Base-by-base conservation (phyloP, 2,329 filamentous ascomycete genomes). In the Emergomyces orientalis region DNA sequence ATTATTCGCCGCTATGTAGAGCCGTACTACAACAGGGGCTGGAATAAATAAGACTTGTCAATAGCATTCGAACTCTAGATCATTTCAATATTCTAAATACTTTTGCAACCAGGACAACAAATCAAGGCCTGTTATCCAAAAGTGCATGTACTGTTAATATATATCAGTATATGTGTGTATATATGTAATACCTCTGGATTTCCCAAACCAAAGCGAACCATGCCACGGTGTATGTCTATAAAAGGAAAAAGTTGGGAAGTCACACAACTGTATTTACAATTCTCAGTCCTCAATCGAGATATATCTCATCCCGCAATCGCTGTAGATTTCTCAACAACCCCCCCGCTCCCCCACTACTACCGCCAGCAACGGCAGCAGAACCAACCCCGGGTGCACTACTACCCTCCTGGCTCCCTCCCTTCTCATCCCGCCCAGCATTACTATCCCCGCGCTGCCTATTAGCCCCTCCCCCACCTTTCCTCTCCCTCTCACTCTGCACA, bases 301-400 rank as follows among this genome's bases (percentile, higher is more conserved):
- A 82, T 54, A 83, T 80, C 65, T 82, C 81, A 63, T 82, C 80
- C 59, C 80, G 78, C 67, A 84, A 71, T 59, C 81, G 79, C 64
- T 81, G 77, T 62, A 84, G 67, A 66, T 81, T 82, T 65, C 78
- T 76, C 67, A 84, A 78, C 65, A 84, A 77, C 1, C 81, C 82
- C 66, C 79, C 79, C 3, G 75, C 78, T 39, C 27, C 49, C n/a
- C 49, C 17, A 32, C 49, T 13, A 32, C 9, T 25, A 19, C 77
- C 77, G n/a, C n/a, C n/a, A n/a, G n/a, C n/a, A n/a, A n/a, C n/a
- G n/a, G n/a, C n/a, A 60, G 55, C n/a, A 25, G 54, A 22, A 57
- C 6, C 9, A 25, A 7, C n/a, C 5, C 14, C n/a, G n/a, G 52
- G 17, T 22, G 52, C 30, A 55, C 30, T 37, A 41, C 34, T 57